Conservation (phyloP, 768 basidiomycete species). For the Kwoniella shandongensis region DNA sequence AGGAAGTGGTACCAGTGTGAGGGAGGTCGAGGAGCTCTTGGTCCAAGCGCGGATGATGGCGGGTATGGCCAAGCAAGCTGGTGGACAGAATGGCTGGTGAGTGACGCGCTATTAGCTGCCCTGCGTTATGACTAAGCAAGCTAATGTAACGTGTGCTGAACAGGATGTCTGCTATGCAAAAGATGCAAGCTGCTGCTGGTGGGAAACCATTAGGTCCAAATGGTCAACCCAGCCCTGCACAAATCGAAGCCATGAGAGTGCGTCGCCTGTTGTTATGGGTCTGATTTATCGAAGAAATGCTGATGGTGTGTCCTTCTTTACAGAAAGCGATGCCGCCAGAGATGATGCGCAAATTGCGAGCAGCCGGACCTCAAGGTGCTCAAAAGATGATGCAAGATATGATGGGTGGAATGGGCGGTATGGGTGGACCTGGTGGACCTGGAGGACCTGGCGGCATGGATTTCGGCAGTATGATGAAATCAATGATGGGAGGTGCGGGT, state of each 20-base stretch:
- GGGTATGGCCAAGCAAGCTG: constrained; percentile 96
- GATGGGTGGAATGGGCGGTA: constrained; percentile 50
- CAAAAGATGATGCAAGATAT: constrained; percentile 69
- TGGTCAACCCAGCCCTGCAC: constrained; percentile 87
- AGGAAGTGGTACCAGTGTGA: constrained; percentile 89
- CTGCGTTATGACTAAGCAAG: too few relatives aligned
- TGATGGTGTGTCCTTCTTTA: background rate
- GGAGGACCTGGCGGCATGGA: constrained; percentile 45
- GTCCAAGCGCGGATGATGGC: constrained; percentile 99
- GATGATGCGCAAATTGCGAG: constrained; percentile 81
- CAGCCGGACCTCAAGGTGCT: constrained; percentile 68
- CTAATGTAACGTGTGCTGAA: constrained; percentile 21
- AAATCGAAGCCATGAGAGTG: constrained; percentile 92
- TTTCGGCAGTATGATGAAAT: constrained; percentile 74
- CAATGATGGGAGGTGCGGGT: constrained; percentile 81
- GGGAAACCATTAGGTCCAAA: constrained; percentile 82
- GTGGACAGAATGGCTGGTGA: constrained; percentile 92
- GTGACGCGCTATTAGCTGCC: constrained; percentile 40
- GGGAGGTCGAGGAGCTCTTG: constrained; percentile 96
- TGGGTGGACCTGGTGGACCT: constrained; percentile 26
- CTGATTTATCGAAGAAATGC: background rate
- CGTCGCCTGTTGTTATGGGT: constrained; percentile 39
- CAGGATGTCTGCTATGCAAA: constrained; percentile 84
- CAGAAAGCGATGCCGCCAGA: constrained; percentile 93
- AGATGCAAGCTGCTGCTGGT: constrained; percentile 82